phyloP scores from a whole-genome alignment of 768 basidiomycete genomes.

The Leccinum pellstonianum region DNA sequence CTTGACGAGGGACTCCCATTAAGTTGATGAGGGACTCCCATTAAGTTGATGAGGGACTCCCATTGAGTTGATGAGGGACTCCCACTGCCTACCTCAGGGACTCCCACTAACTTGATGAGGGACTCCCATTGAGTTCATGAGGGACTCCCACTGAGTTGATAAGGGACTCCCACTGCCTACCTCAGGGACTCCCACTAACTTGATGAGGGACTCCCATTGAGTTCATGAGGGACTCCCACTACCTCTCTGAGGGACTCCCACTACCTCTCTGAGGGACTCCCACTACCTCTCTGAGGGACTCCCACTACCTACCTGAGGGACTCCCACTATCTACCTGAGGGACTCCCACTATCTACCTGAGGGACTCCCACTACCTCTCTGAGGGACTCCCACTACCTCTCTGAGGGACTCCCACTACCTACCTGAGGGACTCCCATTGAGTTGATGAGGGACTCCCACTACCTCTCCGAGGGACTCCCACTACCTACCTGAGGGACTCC shows the following conservation, averaged over 20 bases:
- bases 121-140: not conserved
- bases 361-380: not conserved
- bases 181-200: not conserved
- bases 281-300: no score
- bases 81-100: not conserved
- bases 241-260: no score
- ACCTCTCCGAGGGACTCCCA: no score
- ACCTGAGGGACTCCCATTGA: no score
- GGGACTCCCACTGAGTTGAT: not conserved
- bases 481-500: no score
- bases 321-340: no score
- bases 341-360: no score
- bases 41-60: not conserved
- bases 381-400: not conserved
- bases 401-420: not conserved
- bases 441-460: no score
- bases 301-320: no score
- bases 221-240: no score
- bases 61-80: not conserved
- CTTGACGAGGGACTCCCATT: not conserved
- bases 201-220: not conserved
- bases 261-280: not conserved
- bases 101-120: not conserved
- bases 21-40: no score
- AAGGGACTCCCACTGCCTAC: not conserved